phyloP scores from a whole-genome alignment of 495 filamentous ascomycete species.

The Penicillium argentinense region DNA sequence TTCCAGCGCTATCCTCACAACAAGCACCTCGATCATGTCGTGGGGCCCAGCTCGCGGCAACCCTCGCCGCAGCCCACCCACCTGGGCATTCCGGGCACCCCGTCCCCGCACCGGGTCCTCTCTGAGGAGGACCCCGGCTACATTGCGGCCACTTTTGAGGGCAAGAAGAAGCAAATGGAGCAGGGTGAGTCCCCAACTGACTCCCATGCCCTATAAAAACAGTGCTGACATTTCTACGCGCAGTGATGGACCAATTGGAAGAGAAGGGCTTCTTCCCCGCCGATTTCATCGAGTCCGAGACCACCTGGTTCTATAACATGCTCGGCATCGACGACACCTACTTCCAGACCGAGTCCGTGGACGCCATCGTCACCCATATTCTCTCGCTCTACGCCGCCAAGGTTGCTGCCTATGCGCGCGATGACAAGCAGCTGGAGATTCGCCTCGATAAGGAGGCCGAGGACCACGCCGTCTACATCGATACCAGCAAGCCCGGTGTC shows the following conservation, averaged over 20 bases:
- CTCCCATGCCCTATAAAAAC: too few species aligned
- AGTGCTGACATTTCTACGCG: too few species aligned
- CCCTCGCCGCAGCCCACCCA: conserved; percentile 94
- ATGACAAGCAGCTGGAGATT: conserved; percentile 92
- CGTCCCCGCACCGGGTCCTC: conserved; percentile 63
- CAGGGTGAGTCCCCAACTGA: conserved; percentile 62
- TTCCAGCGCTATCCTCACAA: conserved; percentile 55
- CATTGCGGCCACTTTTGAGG: conserved; percentile 91
- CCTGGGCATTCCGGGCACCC: conserved; percentile 68
- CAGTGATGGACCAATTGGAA: conserved; percentile 72
- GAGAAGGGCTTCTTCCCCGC: conserved; percentile 83
- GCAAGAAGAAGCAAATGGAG: conserved; percentile 92
- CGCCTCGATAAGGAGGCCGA: conserved; percentile 89
- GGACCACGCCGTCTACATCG: conserved; percentile 98
- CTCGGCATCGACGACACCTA: conserved; percentile 99
- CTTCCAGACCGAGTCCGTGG: conserved; percentile 87
- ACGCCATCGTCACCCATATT: conserved; percentile 88
- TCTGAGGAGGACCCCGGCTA: conserved; percentile 94
- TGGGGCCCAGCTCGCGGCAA: conserved; percentile 57
- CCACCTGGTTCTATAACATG: conserved; percentile 95
- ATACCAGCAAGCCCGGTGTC: conserved; percentile 88
- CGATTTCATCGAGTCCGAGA: conserved; percentile 79
- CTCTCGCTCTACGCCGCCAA: conserved; percentile 97
- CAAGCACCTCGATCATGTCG: conserved; percentile 62
- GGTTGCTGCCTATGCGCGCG: conserved; percentile 88